These are phyloP conservation scores for Xylaria sp. DNA, from an alignment of 2,329 filamentous ascomycete genomes.

Conservation along the genomic window DNA sequence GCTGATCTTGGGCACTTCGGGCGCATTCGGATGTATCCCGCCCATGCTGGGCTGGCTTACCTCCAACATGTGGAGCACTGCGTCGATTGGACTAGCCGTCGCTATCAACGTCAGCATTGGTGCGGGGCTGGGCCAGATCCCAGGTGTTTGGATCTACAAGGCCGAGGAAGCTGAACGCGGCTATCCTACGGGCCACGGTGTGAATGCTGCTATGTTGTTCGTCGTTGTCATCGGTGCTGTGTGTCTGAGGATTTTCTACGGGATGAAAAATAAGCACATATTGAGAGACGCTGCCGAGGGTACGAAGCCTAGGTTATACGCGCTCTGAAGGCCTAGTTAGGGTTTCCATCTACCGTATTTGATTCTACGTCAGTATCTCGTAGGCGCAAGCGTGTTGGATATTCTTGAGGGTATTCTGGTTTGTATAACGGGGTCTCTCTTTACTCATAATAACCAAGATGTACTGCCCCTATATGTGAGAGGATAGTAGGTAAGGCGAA, in stretches of 20 bases:
- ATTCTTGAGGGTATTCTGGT: neutral
- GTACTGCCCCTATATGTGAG: neutral
- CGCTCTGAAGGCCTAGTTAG: conserved; percentile 42
- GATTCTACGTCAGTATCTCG: neutral
- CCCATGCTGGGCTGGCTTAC: conserved; percentile 76
- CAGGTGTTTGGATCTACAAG: conserved; percentile 80
- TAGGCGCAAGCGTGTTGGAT: neutral
- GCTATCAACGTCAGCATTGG: conserved; percentile 75
- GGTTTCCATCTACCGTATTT: neutral
- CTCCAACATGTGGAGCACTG: conserved; percentile 73
- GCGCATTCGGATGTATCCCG: conserved; percentile 75
- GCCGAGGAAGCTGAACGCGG: conserved; percentile 67
- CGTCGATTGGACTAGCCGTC: conserved; percentile 74
- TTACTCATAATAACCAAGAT: neutral
- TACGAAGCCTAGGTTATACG: conserved; percentile 54
- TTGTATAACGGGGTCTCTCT: neutral
- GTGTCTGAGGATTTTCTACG: conserved; percentile 66
- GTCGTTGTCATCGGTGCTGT: conserved; percentile 46
- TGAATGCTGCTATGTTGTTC: conserved; percentile 60
- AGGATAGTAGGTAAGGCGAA: neutral
- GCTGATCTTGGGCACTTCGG: conserved; percentile 73
- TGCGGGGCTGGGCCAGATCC: conserved; percentile 76
- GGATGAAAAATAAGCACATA: conserved; percentile 56
- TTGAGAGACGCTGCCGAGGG: conserved; percentile 50
- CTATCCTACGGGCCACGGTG: conserved; percentile 74